Evolutionary conservation across 108 stramenopile species (phyloP).

Genomic region (Skeletonema costatum): DNA sequence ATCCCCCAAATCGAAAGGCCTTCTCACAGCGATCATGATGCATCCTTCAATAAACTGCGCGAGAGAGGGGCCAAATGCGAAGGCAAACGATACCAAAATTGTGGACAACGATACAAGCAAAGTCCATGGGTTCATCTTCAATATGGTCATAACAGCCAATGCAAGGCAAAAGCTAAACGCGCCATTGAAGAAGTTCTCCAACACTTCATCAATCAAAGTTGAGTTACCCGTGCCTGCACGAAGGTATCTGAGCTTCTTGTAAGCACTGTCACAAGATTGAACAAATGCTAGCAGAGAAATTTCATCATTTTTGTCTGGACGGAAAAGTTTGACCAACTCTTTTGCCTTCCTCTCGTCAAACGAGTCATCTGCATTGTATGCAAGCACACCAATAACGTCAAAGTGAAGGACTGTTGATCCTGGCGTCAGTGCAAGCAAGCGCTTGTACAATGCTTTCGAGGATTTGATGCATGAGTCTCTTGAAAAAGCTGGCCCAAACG

Average conservation of each 20-base stretch:
- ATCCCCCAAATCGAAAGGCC: constrained; percentile 86
- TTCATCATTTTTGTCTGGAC: constrained; percentile 64
- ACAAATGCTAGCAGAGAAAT: constrained; percentile 46
- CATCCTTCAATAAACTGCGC: constrained; percentile 78
- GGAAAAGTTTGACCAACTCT: constrained; percentile 58
- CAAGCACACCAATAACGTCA: constrained; percentile 60
- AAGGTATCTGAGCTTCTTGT: constrained; percentile 67
- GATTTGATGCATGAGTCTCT: constrained; percentile 69
- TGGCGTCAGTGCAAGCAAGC: constrained; percentile 48
- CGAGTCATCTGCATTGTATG: constrained; percentile 45
- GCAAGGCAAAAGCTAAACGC: constrained; percentile 62
- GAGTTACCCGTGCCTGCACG: constrained; percentile 68
- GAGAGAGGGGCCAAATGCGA: constrained; percentile 72
- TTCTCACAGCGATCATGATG: constrained; percentile 68
- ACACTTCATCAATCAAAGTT: constrained; percentile 70
- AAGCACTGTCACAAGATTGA: constrained; percentile 63
- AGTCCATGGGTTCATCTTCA: constrained; percentile 78
- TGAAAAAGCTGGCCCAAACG: constrained; percentile 65
- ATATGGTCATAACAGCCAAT: constrained; percentile 42
- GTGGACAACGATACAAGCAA: constrained; percentile 72
- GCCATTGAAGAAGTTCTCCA: constrained; percentile 65
- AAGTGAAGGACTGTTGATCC: constrained; percentile 52
- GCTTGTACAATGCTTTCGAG: constrained; percentile 52
- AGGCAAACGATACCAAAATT: constrained; percentile 70
- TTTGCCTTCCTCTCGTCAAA: constrained; percentile 57